Evolutionary conservation across 768 basidiomycete species (phyloP).

Genomic region (Mycena albidolilacea): DNA sequence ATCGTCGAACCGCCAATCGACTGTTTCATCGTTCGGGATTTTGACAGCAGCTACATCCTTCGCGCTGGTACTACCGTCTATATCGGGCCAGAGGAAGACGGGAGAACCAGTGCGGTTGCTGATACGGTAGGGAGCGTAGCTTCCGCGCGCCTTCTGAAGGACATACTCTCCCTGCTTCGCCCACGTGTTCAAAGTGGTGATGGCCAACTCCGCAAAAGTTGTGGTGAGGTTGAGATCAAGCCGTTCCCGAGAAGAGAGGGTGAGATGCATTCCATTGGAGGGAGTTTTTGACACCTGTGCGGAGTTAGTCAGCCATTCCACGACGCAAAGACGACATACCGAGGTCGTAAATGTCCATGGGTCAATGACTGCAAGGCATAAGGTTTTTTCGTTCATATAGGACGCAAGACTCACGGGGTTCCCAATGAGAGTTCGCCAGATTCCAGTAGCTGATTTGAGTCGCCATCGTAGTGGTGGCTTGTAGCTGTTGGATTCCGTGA

Average conservation of each 20-base stretch:
- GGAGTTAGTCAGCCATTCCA: background rate
- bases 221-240: slow-evolving; percentile 94
- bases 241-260: slow-evolving; percentile 82
- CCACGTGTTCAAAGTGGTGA: slow-evolving; percentile 81
- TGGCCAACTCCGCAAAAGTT: slow-evolving; percentile 88
- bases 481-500: slow-evolving; percentile 66
- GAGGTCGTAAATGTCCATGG: slow-evolving; percentile 92
- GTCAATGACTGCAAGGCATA: slow-evolving; percentile 78
- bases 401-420: slow-evolving; percentile 74
- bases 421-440: slow-evolving; percentile 97
- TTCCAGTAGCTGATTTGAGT: slow-evolving; percentile 97
- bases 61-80: slow-evolving; percentile 65
- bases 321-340: slow-evolving; percentile 56
- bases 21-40: slow-evolving; percentile 79
- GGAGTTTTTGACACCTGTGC: slow-evolving; percentile 66
- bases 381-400: slow-evolving; percentile 26
- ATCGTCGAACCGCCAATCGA: slow-evolving; percentile 98
- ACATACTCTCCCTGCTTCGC: slow-evolving; percentile 81
- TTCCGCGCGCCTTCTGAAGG: slow-evolving; percentile 84
- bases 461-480: slow-evolving; percentile 85
- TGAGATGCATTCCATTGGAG: slow-evolving; percentile 68
- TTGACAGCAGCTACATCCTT: slow-evolving; percentile 69
- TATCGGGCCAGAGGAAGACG: slow-evolving; percentile 89
- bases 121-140: slow-evolving; percentile 94
- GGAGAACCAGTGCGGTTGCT: slow-evolving; percentile 92